Percentiles rank a stretch among this genome's conserved stretches.
phyloP scores from a whole-genome alignment of 2,329 filamentous ascomycete genomes.

The Fusarium poae region DNA sequence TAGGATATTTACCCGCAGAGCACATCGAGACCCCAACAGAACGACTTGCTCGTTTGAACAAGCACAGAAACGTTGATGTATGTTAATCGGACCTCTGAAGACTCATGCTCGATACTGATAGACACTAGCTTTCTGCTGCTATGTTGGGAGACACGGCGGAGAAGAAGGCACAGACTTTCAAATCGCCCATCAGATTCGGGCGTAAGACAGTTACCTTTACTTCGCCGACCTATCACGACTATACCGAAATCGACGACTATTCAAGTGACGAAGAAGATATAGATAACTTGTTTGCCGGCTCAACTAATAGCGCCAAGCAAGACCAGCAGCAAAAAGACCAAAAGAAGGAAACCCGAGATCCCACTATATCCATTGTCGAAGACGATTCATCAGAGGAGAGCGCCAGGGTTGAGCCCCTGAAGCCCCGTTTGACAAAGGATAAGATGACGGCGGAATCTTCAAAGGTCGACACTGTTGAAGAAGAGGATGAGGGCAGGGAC shows the following conservation, averaged over 20 bases:
- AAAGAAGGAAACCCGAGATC: conserved; percentile 48
- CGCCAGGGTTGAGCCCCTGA: conserved; percentile 69
- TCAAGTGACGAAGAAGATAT: conserved; percentile 78
- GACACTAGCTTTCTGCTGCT: conserved; percentile 66
- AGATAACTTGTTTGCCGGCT: conserved; percentile 59
- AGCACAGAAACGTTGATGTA: conserved; percentile 98
- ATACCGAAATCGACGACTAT: conserved; percentile 88
- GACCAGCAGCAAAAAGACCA: conserved; percentile 48
- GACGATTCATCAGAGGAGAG: conserved; percentile 62
- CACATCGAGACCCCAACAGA: conserved; percentile 99
- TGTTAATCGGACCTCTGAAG: conserved; percentile 50
- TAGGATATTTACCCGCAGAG: conserved; percentile 95
- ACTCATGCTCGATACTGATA: conserved; percentile 16
- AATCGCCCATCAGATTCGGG: conserved; percentile 81
- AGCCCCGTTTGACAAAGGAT: conserved; percentile 61
- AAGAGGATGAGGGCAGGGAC: conserved; percentile 56
- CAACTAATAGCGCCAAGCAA: conserved; percentile 40
- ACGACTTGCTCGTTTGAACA: conserved; percentile 91
- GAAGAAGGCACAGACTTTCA: conserved; percentile 85
- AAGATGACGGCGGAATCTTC: conserved; percentile 52
- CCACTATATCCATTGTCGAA: conserved; percentile 49
- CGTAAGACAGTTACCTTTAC: conserved; percentile 90
- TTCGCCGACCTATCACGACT: conserved; percentile 87
- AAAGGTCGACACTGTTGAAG: conserved; percentile 52
- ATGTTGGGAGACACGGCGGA: conserved; percentile 76